Conservation (phyloP, 1,284 basidiomycete species). For the Meira nashicola region DNA sequence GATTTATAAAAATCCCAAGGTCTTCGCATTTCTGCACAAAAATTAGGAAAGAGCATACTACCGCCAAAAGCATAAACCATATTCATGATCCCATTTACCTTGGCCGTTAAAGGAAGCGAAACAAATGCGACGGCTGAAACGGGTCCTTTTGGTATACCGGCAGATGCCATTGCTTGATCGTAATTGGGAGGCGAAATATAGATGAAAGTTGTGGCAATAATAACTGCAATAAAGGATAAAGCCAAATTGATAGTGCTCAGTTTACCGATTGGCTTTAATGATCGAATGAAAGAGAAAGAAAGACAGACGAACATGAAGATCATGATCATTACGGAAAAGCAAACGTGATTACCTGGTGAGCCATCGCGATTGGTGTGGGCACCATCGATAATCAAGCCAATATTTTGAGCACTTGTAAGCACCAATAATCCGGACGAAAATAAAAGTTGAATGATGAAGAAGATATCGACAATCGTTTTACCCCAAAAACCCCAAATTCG, state of each 20-base stretch:
- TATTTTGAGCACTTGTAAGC: constrained; percentile 54
- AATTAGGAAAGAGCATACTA: constrained; percentile 60
- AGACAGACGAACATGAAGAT: constrained; percentile 57
- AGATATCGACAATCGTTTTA: constrained; percentile 54
- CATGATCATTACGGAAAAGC: constrained; percentile 62
- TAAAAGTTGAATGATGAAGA: constrained; percentile 60
- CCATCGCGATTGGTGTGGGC: constrained; percentile 14
- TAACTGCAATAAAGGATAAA: constrained; percentile 46
- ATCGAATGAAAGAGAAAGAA: constrained; percentile 26
- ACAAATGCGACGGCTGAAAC: constrained; percentile 58
- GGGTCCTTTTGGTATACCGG: constrained; percentile 53
- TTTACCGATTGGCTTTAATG: constrained; percentile 31
- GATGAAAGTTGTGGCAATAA: constrained; percentile 63
- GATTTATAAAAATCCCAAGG: constrained; percentile 71
- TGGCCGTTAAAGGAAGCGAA: constrained; percentile 54
- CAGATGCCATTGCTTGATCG: constrained; percentile 56
- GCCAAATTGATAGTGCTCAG: constrained; percentile 26
- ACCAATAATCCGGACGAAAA: constrained; percentile 58
- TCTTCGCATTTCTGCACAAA: constrained; percentile 68
- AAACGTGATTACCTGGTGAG: constrained; percentile 52
- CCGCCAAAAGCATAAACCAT: constrained; percentile 59
- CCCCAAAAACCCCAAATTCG: constrained; percentile 60
- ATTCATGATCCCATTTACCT: constrained; percentile 64
- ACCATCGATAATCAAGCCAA: constrained; percentile 58
- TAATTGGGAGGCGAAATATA: constrained; percentile 60